Base-by-base conservation (phyloP, 495 filamentous ascomycete species). In the Emericellopsis terricola region DNA sequence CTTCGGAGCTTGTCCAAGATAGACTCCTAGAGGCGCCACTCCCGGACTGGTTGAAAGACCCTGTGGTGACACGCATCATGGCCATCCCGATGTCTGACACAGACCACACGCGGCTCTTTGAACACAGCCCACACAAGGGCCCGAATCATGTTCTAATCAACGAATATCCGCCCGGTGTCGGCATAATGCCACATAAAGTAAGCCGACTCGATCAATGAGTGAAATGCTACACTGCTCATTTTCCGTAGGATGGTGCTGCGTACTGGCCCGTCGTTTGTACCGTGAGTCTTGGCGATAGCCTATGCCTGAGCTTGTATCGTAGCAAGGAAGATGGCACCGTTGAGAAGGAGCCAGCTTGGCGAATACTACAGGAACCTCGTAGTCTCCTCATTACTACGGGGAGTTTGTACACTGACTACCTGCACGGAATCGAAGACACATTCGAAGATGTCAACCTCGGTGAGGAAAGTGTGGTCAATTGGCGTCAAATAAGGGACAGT, bases 111-210 rank as follows among this genome's bases (percentile, higher is more conserved):
- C 45, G 60, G 31, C 62, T 93, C 15, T 94, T 94, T 52, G 47
- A 52, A 2, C 46, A 64, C 14, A 69, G 82, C 16, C 81, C 86
- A 17, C 86, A 94, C 43, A 38, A 55, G 8, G 60, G 53, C 3
- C 84, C 87, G 19, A 97, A 97, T 40, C 89, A 97, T 59, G 79
- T 89, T 30, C 64, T 97, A 13, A 69, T 96, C 27, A 97, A 97
- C 46, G 85, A 94, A 53, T 97, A 97, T 53, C 55, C 53, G 1
- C 73, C 81, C 0, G 82, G 81, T 1, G 78, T 93, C 42, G 89
- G 89, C 5, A 97, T 96, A 40, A 87, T 94, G 80, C 73, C 86
- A 34, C 89, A 97, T 48, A 86, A 97, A 46, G 44, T 49, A 38
- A 46, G 48, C n/a, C n/a, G n/a, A n/a, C n/a, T n/a, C n/a, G n/a